Evolutionary conservation across 2,329 filamentous ascomycete species (phyloP).

Genomic region (Zelopaecilomyces penicillatus): DNA sequence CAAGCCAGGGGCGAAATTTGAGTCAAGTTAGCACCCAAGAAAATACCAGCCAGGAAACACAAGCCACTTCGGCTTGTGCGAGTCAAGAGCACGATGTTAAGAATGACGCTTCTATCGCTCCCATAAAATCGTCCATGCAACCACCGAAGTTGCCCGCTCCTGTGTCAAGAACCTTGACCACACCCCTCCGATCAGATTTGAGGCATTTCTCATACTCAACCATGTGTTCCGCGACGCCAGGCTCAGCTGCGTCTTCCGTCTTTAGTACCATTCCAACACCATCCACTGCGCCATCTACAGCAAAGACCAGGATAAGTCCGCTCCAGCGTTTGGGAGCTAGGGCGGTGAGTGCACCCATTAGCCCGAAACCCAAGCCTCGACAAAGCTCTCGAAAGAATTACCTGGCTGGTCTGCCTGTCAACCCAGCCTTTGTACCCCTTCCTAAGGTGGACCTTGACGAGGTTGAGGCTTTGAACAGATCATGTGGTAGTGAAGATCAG

Average conservation of each 20-base stretch:
- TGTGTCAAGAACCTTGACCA: conserved; percentile 15
- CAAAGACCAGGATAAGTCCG: conserved; percentile 39
- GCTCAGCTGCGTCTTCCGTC: conserved; percentile 27
- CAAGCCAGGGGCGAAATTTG: neutral
- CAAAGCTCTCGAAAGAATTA: conserved; percentile 16
- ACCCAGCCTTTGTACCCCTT: conserved; percentile 47
- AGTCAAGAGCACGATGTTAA: conserved; percentile 16
- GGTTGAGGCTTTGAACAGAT: conserved; percentile 41
- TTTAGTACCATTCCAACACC: conserved; percentile 28
- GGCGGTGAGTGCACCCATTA: conserved; percentile 25
- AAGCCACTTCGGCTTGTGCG: conserved; percentile 7
- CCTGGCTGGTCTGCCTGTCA: conserved; percentile 33
- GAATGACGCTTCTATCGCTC: conserved; percentile 15
- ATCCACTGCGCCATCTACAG: conserved; percentile 35
- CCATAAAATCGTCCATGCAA: conserved; percentile 19
- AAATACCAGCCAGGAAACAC: conserved; percentile 8
- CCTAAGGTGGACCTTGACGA: conserved; percentile 46
- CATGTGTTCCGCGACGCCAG: conserved; percentile 22
- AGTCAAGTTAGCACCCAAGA: conserved; percentile 1
- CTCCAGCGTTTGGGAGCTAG: conserved; percentile 44
- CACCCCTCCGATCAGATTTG: conserved; percentile 23
- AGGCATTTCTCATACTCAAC: conserved; percentile 28
- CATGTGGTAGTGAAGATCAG: conserved; percentile 48
- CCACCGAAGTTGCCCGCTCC: conserved; percentile 18
- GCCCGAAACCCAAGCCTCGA: conserved; percentile 22